Base-by-base conservation (phyloP, 2,329 filamentous ascomycete species). In the Diaporthe caulivora region DNA sequence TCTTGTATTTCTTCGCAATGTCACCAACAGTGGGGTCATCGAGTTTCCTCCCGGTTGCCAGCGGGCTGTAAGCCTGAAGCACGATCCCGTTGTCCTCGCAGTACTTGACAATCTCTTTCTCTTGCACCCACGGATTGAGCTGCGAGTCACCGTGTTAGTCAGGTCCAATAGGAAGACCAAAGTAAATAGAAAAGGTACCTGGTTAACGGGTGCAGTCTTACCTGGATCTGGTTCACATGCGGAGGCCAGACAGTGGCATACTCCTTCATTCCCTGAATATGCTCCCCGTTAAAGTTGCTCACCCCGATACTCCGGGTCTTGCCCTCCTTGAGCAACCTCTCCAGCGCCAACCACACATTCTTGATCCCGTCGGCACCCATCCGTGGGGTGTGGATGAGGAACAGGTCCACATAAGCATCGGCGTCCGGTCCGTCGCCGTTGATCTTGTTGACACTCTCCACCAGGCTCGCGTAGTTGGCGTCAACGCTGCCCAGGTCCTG, bases 111-210 rank as follows among this genome's bases (percentile, higher is more conserved):
- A 89, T 85, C n/a, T 87, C 86, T 47, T 87, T 87, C 79, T 93
- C 91, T 10, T 90, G 86, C 29, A 91, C 87, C 90, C 91, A 94
- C 1, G 92, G 92, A 80, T 94, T 92, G 15, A 94, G 72, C 80
- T 81, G 31, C 8, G 54, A 26, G 2, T 26, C 15, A 15, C 24
- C 21, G 3, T 26, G 8, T 65, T 51, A 54, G 51, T 15, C 13
- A 15, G 37, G 10, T 8, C 1, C 3, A 26, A 15, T 2, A 6
- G 3, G 1, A 13, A 29, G 6, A 34, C 18, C n/a, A 18, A 15
- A 21, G 3, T 17, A 34, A n/a, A n/a, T n/a, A n/a, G n/a, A n/a
- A n/a, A n/a, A n/a, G n/a, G n/a, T n/a, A n/a, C n/a, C n/a, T n/a
- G n/a, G n/a, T 4, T 9, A 2, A 18, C 2, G 24, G 13, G 9